Conservation (phyloP, 768 basidiomycete genomes). For the Hericium coralloides region DNA sequence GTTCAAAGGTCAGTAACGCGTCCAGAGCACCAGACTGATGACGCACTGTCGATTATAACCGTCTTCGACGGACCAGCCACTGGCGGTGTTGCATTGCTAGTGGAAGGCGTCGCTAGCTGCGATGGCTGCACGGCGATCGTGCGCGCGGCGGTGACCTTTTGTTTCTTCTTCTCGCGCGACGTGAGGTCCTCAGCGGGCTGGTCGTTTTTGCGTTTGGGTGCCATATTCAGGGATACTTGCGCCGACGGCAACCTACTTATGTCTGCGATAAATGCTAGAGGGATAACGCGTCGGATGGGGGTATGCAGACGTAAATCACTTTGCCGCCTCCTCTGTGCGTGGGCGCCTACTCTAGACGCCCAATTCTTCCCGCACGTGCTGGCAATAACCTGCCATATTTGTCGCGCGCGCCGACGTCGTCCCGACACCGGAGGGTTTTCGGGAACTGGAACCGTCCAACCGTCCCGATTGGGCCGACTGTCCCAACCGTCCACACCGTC, state of each 20-base stretch:
- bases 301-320: too few species aligned
- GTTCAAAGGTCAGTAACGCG: background rate
- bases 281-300: too few species aligned
- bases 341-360: too few species aligned
- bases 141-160: slow-evolving; percentile 52
- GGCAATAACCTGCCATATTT: too few species aligned
- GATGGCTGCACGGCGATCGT: slow-evolving; percentile 53
- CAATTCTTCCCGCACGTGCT: too few species aligned
- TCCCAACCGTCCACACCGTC: too few species aligned
- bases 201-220: slow-evolving; percentile 33
- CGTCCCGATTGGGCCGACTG: background rate
- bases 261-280: too few species aligned
- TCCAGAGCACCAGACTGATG: background rate
- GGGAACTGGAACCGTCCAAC: too few species aligned
- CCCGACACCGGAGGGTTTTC: too few species aligned
- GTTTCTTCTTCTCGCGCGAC: slow-evolving; percentile 58
- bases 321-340: too few species aligned
- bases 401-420: too few species aligned
- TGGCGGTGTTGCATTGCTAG: slow-evolving; percentile 17
- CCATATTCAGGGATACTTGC: slow-evolving; percentile 18
- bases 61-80: slow-evolving; percentile 34
- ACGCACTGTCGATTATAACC: slow-evolving; percentile 32
- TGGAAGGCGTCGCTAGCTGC: slow-evolving; percentile 26
- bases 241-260: too few species aligned
- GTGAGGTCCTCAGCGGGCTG: slow-evolving; percentile 18